phyloP scores from a whole-genome alignment of 2,329 filamentous ascomycete genomes.

The Teratosphaeria destructans region DNA sequence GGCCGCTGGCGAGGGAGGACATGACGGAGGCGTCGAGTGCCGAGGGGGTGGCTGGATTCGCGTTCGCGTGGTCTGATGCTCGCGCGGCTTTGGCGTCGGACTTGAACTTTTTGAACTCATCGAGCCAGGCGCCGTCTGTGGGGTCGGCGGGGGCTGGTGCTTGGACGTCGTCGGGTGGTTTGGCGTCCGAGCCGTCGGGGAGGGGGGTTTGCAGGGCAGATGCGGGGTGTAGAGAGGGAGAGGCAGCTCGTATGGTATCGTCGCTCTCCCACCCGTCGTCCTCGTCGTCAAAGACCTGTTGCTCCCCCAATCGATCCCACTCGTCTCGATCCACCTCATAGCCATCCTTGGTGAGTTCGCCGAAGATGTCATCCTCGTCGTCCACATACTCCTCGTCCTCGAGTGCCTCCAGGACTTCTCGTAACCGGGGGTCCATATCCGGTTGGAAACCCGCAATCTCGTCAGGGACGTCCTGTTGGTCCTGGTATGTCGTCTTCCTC shows the following conservation, averaged over 20 bases:
- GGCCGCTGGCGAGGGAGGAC: conserved; percentile 63
- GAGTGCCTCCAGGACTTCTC: conserved; percentile 84
- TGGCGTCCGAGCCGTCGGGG: conserved; percentile 33
- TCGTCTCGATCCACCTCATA: conserved; percentile 68
- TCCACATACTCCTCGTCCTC: conserved; percentile 95
- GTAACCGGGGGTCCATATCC: conserved; percentile 88
- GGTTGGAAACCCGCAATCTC: conserved; percentile 88
- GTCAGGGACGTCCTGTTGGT: conserved; percentile 87
- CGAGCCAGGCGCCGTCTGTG: conserved; percentile 70
- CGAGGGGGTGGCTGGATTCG: conserved; percentile 37
- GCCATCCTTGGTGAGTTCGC: conserved; percentile 56
- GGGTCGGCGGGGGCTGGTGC: conserved; percentile 26
- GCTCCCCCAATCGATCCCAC: conserved; percentile 50
- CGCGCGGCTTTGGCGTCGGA: conserved; percentile 36
- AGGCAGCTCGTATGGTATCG: conserved; percentile 62
- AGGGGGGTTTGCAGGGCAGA: conserved; percentile 32
- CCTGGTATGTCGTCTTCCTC: conserved; percentile 69
- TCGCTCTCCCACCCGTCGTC: conserved; percentile 94
- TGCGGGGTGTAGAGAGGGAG: conserved; percentile 13
- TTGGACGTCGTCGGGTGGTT: conserved; percentile 23
- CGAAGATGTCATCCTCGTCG: conserved; percentile 66
- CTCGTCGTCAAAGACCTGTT: conserved; percentile 32
- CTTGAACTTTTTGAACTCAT: conserved; percentile 90
- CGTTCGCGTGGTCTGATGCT: conserved; percentile 26
- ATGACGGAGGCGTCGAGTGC: conserved; percentile 61